Conservation (phyloP, 352 stramenopile species). For the Phytophthora cactorum region DNA sequence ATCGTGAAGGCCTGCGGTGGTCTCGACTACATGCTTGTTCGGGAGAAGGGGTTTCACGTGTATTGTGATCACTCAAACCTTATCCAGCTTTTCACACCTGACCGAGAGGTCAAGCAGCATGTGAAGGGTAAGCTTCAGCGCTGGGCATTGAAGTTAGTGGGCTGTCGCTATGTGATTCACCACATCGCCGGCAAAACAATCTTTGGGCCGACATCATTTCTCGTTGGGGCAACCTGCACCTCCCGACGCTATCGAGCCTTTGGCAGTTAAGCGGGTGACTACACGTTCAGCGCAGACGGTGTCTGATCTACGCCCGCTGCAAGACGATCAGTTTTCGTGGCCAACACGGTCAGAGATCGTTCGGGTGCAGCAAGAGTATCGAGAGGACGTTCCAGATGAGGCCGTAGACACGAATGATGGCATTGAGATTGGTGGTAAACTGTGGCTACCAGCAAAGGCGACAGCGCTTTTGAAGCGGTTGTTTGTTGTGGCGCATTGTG, state of each 20-base stretch:
- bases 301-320: background rate
- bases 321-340: background rate
- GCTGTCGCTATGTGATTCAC: constrained; percentile 19
- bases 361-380: background rate
- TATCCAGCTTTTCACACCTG: constrained; percentile 12
- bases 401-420: background rate
- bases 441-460: background rate
- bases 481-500: background rate
- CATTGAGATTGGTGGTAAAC: background rate
- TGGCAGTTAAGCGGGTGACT: background rate
- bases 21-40: constrained; percentile 9
- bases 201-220: constrained; percentile 23
- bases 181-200: constrained; percentile 25
- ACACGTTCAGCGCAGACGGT: background rate
- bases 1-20: constrained; percentile 11
- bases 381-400: background rate
- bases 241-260: background rate
- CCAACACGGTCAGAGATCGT: background rate
- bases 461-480: background rate
- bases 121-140: constrained; percentile 17
- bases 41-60: constrained; percentile 3
- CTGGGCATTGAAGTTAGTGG: constrained; percentile 14
- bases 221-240: constrained; percentile 1
- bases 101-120: constrained; percentile 15
- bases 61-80: constrained; percentile 25